phyloP scores from a whole-genome alignment of 768 basidiomycete genomes.

The Suillus decipiens region DNA sequence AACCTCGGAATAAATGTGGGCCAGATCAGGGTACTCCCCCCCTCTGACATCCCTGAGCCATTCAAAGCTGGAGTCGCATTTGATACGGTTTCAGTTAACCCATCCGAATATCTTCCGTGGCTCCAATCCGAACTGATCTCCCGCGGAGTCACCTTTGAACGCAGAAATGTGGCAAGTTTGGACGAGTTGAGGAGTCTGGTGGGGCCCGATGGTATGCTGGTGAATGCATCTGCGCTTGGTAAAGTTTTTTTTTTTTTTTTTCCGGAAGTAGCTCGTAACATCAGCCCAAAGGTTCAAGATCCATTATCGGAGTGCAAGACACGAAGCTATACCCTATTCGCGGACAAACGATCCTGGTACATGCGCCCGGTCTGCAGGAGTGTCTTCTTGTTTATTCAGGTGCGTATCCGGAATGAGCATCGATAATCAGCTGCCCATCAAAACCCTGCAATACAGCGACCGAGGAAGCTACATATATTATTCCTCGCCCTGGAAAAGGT shows the following conservation, averaged over 20 bases:
- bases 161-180: constrained; percentile 42
- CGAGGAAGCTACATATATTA: constrained; percentile 53
- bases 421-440: neutral
- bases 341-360: constrained; percentile 80
- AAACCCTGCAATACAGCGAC: constrained; percentile 14
- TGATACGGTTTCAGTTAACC: constrained; percentile 50
- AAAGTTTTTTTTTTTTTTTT: neutral
- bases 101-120: constrained; percentile 51
- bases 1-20: neutral
- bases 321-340: constrained; percentile 70
- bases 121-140: constrained; percentile 41
- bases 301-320: constrained; percentile 83
- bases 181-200: constrained; percentile 47
- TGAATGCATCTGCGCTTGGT: constrained; percentile 63
- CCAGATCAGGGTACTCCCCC: constrained; percentile 36
- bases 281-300: constrained; percentile 53
- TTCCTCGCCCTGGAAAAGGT: constrained; percentile 52
- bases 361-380: constrained; percentile 61
- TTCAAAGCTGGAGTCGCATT: constrained; percentile 42
- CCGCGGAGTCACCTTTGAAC: constrained; percentile 46
- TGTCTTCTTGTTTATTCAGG: constrained; percentile 29
- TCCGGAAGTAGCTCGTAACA: neutral
- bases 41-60: constrained; percentile 37
- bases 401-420: constrained; percentile 15
- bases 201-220: constrained; percentile 40